Conservation (phyloP, 306 rosid species). For the Rubus idaeus region DNA sequence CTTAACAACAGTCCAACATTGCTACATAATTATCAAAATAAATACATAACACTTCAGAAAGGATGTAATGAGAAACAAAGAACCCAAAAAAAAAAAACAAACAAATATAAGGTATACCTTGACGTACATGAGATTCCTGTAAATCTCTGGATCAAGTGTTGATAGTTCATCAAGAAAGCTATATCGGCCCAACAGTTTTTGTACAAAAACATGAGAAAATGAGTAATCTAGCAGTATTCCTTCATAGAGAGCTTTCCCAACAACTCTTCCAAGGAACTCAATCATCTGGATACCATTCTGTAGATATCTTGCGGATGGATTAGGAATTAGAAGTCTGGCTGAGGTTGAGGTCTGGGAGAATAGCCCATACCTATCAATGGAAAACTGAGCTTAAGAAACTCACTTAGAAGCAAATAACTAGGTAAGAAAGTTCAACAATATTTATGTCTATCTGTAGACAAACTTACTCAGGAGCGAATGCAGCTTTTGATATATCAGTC, state of each 20-base stretch:
- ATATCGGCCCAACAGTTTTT: constrained; percentile 91
- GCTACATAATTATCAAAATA: neutral
- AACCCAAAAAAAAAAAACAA: neutral
- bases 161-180: constrained; percentile 95
- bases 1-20: neutral
- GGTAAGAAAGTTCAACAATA: constrained; percentile 1
- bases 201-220: constrained; percentile 89
- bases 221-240: constrained; percentile 96
- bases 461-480: constrained; percentile 88
- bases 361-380: constrained; percentile 65
- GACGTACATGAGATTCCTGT: constrained; percentile 88
- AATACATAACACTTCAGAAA: neutral
- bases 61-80: neutral
- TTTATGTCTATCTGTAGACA: constrained; percentile 14
- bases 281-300: constrained; percentile 96
- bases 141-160: constrained; percentile 92
- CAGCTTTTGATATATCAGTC: constrained; percentile 88
- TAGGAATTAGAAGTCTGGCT: constrained; percentile 81
- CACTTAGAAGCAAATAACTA: constrained; percentile 29
- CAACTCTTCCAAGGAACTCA: constrained; percentile 97
- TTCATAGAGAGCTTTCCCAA: constrained; percentile 97
- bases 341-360: constrained; percentile 91
- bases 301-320: constrained; percentile 76
- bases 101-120: constrained; percentile 58
- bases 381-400: constrained; percentile 26